Evolutionary conservation across 192 early-diverging fungal genomes (phyloP), one percentile per base, ranked within the genome.

Genomic region (Entomortierella chlamydospora): DNA sequence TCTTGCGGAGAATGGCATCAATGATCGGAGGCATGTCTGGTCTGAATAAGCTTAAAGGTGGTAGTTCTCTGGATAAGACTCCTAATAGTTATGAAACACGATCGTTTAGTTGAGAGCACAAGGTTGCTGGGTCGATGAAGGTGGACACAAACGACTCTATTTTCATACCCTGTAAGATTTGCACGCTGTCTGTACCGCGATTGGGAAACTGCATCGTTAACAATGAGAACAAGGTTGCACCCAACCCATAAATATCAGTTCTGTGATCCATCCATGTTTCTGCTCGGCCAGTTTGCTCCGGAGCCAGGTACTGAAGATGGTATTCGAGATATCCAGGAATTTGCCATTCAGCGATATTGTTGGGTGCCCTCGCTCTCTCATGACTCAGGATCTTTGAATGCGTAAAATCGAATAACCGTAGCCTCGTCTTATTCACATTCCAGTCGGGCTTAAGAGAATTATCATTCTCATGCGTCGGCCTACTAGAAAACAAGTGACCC

Each of bases 191-290:
- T 2, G 39, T 79, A n/a, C 76, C 76, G 31, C 62, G 54, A 33
- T 70, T 79, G 0, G 76, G 76, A 25, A 70, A 79, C 23, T 79
- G 76, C 76, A 79, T 64, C 5, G 76, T 70, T 37, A 79, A 37
- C 49, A 79, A 42, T 17, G 76, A 61, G 34, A 79, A 79, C 4
- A 79, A 45, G 2, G 76, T 79, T 0, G 63, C 63, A 4, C 76
- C 76, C 17, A 79, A 52, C n/a, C 61, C 61, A 15, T 79, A 79
- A 15, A 79, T 79, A 22, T 79, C 76, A 4, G 76, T 79, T n/a
- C 76, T 54, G 31, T 79, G 76, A 34, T 79, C 76, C 68, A 79
- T 70, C 76, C 76, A 79, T 13, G 76, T 70, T 57, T 79, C 76
- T 50, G 76, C 76, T 33, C 76, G 53, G 15, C 76, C 76, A 45